Evolutionary conservation across 805 yeast species (phyloP), one percentile per base, ranked within the genome.

Genomic region (Saturnispora sekii): DNA sequence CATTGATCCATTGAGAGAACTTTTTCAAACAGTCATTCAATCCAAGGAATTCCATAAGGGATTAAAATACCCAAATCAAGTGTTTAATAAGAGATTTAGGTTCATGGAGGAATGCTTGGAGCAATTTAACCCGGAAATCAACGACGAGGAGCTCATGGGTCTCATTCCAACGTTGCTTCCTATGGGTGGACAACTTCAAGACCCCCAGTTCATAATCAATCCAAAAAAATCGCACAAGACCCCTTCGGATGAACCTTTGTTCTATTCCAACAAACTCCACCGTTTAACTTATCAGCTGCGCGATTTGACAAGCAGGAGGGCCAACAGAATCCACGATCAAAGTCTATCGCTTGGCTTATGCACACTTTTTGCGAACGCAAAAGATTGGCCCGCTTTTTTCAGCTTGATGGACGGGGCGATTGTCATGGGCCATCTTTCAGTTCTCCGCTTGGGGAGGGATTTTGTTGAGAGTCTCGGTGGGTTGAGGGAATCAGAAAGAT

Each of bases 1-100:
- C 3, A 37, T 51, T 2, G 41, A 51, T 10, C 56, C 56, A 5
- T 35, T 63, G 7, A 48, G 48, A 26, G 37, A 51, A 11, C 54
- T 47, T 28, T 44, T 57, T 18, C 53, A 53, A 37, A 39, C 54
- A 1, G 46, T 55, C 1, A 39, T 59, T 7, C 63, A 60, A 40
- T 62, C 67, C 5, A 38, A 51, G 5, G 64, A 61, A 48, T 52
- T 62, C 38, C 55, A 58, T 43, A 33, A 35, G 10, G 45, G 44
- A 12, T 21, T 48, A 6, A 10, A 10, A 12, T 32, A 38, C 5
- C 39, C 43, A 29, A n/a, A 36, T 9, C 42, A 48, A 10, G 53
- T 50, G 12, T 61, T 57, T 45, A 47, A 49, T 32, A 49, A 49
- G 15, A 50, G 65, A 43, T 51, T 51, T 18, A 44, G 40, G 3